Conservation (phyloP, 208 protist genomes). For the Trypanosoma brucei region DNA sequence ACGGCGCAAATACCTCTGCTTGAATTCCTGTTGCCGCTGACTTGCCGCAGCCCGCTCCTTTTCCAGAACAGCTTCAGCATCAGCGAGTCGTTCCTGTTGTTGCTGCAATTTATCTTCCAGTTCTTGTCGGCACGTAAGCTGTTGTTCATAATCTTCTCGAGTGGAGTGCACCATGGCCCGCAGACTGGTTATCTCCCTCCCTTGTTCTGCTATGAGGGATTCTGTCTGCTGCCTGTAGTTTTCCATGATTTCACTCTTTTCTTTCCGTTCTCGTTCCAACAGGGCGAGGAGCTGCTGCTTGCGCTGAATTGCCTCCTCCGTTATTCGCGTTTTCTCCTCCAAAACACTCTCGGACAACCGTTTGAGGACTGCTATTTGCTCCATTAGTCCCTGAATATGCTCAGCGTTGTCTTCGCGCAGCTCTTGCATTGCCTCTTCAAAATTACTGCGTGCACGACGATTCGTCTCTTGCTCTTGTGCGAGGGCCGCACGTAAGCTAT, state of each 20-base stretch:
- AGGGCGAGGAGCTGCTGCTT: conserved; percentile 69
- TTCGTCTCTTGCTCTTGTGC: conserved; percentile 46
- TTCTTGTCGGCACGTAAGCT: conserved; percentile 29
- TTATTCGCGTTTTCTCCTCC: conserved; percentile 56
- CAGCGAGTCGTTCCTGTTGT: conserved; percentile 29
- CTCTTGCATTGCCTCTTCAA: conserved; percentile 37
- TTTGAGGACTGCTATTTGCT: conserved; percentile 78
- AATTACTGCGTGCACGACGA: conserved; percentile 33
- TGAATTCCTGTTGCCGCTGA: conserved; percentile 39
- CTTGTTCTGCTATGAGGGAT: conserved; percentile 80
- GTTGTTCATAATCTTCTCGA: conserved; percentile 39
- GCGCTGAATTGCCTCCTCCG: conserved; percentile 52
- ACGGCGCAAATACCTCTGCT: conserved; percentile 33
- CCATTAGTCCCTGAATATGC: conserved; percentile 63
- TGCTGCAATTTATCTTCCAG: conserved; percentile 36
- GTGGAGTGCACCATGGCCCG: conserved; percentile 45
- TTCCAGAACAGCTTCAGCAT: conserved; percentile 8
- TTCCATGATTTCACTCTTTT: conserved; percentile 84
- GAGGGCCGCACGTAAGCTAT: conserved; percentile 51
- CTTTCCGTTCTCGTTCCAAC: conserved; percentile 75
- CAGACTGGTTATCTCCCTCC: conserved; percentile 73
- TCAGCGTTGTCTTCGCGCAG: conserved; percentile 56
- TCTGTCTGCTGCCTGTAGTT: conserved; percentile 88
- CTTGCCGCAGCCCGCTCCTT: conserved; percentile 40
- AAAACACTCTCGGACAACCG: conserved; percentile 63